Conservation (phyloP, 805 yeast genomes). For the Sugiyamaella boreocaroliniensis region DNA sequence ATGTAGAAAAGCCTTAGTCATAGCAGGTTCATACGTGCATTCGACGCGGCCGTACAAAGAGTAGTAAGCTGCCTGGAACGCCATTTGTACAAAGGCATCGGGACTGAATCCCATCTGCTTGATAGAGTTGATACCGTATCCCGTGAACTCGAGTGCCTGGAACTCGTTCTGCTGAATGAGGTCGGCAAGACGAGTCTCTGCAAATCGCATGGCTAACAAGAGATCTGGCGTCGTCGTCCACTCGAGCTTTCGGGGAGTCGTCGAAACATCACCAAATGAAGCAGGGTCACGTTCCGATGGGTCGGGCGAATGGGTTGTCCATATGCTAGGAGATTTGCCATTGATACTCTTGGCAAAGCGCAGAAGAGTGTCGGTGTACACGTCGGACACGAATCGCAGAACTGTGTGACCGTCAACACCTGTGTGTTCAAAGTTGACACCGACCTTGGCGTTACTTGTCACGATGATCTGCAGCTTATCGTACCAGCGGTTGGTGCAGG, state of each 20-base stretch:
- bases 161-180: constrained; percentile 86
- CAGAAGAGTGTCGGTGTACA: constrained; percentile 83
- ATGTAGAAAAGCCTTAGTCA: constrained; percentile 82
- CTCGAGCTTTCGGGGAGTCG: constrained; percentile 79
- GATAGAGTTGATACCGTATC: constrained; percentile 63
- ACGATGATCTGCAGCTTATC: constrained; percentile 85
- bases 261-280: constrained; percentile 41
- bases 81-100: constrained; percentile 91
- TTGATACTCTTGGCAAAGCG: constrained; percentile 81
- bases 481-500: constrained; percentile 93
- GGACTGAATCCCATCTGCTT: constrained; percentile 85
- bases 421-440: constrained; percentile 83
- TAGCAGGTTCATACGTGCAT: constrained; percentile 92
- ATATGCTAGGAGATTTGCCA: constrained; percentile 63
- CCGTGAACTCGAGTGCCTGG: constrained; percentile 64
- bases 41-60: constrained; percentile 90
- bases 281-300: constrained; percentile 38
- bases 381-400: constrained; percentile 77
- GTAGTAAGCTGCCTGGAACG: constrained; percentile 86
- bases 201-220: constrained; percentile 75
- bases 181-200: constrained; percentile 83
- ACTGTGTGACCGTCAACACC: constrained; percentile 97
- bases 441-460: constrained; percentile 85
- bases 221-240: constrained; percentile 79
- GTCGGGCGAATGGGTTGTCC: constrained; percentile 51